Conservation (phyloP, 768 basidiomycete species). For the Termitomyces sp. region DNA sequence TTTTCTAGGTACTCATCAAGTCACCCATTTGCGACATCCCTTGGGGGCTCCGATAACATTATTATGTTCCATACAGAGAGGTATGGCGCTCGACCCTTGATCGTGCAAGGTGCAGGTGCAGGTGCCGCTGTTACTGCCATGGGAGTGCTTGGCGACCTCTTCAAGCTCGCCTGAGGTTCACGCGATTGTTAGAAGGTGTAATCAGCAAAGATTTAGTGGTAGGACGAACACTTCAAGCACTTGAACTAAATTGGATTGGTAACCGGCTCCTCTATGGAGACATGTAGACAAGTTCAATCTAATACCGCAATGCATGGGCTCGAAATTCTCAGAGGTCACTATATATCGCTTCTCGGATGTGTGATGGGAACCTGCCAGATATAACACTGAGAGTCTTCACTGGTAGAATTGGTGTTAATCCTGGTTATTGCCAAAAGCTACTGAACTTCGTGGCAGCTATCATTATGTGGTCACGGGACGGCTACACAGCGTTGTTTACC, state of each 20-base stretch:
- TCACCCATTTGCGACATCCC: constrained; percentile 93
- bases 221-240: not conserved
- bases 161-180: constrained; percentile 41
- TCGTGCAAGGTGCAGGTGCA: constrained; percentile 94
- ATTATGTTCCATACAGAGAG: constrained; percentile 95
- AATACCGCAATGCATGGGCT: not conserved
- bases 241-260: not conserved
- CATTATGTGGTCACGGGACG: too few species aligned
- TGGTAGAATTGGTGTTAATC: too few species aligned
- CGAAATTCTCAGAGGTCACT: too few species aligned
- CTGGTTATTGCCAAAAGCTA: too few species aligned
- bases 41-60: constrained; percentile 97
- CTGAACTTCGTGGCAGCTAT: too few species aligned
- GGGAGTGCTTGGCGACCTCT: constrained; percentile 88
- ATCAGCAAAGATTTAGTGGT: not conserved
- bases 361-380: too few species aligned
- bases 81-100: constrained; percentile 83
- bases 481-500: too few species aligned
- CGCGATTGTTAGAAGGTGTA: not conserved
- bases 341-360: too few species aligned
- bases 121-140: constrained; percentile 99
- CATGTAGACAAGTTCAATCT: too few species aligned
- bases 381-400: too few species aligned
- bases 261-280: not conserved
- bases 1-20: constrained; percentile 69